phyloP scores from a whole-genome alignment of 768 basidiomycete genomes.

The Tulasnella sp. region DNA sequence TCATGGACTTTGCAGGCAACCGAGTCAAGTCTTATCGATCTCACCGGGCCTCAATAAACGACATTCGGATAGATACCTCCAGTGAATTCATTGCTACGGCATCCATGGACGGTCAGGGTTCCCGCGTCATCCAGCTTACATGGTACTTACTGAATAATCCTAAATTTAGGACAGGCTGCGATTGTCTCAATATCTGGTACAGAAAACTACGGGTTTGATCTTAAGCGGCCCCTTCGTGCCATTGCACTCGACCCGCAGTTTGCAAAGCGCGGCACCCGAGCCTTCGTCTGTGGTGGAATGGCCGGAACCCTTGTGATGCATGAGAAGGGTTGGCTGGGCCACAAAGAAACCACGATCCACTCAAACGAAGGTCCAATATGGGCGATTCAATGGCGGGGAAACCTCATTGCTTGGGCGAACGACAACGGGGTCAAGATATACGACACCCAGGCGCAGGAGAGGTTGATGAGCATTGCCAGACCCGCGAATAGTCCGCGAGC shows the following conservation, averaged over 20 bases:
- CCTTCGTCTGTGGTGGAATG: conserved; percentile 89
- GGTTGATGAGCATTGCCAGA: conserved; percentile 82
- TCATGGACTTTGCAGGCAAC: conserved; percentile 72
- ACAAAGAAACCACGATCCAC: conserved; percentile 76
- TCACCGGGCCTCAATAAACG: conserved; percentile 81
- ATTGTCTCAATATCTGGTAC: conserved; percentile 75
- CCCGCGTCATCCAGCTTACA: conserved; percentile 32
- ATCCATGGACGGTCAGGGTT: conserved; percentile 78
- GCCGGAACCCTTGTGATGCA: conserved; percentile 80
- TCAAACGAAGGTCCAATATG: conserved; percentile 91
- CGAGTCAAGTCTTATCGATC: conserved; percentile 87
- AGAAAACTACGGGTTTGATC: conserved; percentile 81
- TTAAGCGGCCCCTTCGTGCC: conserved; percentile 87
- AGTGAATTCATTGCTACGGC: conserved; percentile 89
- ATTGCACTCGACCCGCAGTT: conserved; percentile 90
- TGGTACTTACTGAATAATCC: neutral
- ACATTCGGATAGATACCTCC: conserved; percentile 77
- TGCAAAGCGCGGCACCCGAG: conserved; percentile 66
- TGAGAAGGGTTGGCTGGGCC: conserved; percentile 96
- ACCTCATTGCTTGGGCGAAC: conserved; percentile 93
- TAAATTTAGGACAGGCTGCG: conserved; percentile 72
- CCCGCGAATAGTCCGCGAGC: conserved; percentile 79
- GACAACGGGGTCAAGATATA: conserved; percentile 93
- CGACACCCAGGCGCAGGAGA: conserved; percentile 69
- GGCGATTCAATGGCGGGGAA: conserved; percentile 81